A percentile compares a stretch with the other conserved stretches of the same genome.
Evolutionary conservation across 164 flowering plant species (phyloP).

Genomic region (Warburgia ugandensis): DNA sequence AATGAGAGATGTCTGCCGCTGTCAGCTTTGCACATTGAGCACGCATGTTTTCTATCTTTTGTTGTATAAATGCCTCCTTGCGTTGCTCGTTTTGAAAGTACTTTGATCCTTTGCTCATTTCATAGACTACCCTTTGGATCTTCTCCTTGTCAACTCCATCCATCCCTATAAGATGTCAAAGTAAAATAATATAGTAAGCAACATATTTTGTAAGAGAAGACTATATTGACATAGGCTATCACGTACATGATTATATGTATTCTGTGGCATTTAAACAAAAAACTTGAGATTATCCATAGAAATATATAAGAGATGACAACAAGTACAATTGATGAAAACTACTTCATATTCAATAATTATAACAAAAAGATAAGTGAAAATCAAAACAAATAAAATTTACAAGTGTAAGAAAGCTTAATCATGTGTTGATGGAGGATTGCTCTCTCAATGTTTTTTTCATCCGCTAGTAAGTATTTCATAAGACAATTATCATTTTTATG

Average conservation of each 20-base stretch:
- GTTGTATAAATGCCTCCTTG: slow-evolving; percentile 60
- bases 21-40: slow-evolving; percentile 53
- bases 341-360: no score
- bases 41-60: slow-evolving; percentile 67
- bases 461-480: no score
- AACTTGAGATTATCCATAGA: no score
- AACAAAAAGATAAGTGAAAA: no score
- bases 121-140: slow-evolving; percentile 82
- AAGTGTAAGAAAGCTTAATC: no score
- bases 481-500: no score
- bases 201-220: background rate
- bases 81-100: slow-evolving; percentile 88
- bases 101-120: slow-evolving; percentile 98
- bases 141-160: slow-evolving; percentile 96
- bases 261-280: no score
- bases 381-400: no score
- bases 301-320: no score
- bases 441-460: no score
- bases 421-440: no score
- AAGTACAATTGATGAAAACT: no score
- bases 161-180: slow-evolving; percentile 54
- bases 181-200: background rate
- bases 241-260: background rate
- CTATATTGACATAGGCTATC: background rate
- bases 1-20: slow-evolving; percentile 43